phyloP scores from a whole-genome alignment of 2,329 filamentous ascomycete species.

The Aspergillus jensenii region DNA sequence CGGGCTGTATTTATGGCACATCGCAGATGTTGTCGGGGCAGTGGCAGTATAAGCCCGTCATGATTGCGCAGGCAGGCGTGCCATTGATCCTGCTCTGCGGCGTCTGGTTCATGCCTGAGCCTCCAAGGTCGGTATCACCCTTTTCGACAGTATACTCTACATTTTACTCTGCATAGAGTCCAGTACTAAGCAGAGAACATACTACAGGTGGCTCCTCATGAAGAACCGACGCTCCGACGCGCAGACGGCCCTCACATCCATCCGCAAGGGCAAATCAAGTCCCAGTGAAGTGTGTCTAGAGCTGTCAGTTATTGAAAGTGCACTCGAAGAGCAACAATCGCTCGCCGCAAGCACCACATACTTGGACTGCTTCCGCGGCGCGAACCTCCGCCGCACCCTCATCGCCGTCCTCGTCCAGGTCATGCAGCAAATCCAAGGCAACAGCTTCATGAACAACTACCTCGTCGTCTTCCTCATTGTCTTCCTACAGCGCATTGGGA shows the following conservation, averaged over 20 bases:
- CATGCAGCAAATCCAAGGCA: neutral
- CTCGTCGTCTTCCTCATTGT: neutral
- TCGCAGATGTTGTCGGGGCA: neutral
- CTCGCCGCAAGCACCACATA: constrained; percentile 71
- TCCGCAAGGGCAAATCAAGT: neutral
- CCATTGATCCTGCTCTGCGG: neutral
- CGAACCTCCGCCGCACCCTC: neutral
- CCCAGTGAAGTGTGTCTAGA: neutral
- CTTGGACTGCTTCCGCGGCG: constrained; percentile 27
- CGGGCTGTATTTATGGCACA: neutral
- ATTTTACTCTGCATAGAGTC: too few species aligned
- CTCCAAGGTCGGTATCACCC: neutral
- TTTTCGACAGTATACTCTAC: neutral
- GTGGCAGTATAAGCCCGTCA: neutral
- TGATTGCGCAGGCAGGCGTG: neutral
- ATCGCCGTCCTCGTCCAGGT: neutral
- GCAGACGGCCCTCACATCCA: neutral
- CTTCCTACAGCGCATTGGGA: neutral
- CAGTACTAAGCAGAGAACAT: too few species aligned
- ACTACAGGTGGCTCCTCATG: neutral
- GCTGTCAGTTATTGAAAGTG: constrained; percentile 84
- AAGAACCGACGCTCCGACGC: neutral
- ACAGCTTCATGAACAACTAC: neutral
- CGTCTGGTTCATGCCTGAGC: neutral
- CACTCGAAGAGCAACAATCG: constrained; percentile 72